Base-by-base conservation (phyloP, 805 yeast species). In the Schwanniomyces polymorphus region DNA sequence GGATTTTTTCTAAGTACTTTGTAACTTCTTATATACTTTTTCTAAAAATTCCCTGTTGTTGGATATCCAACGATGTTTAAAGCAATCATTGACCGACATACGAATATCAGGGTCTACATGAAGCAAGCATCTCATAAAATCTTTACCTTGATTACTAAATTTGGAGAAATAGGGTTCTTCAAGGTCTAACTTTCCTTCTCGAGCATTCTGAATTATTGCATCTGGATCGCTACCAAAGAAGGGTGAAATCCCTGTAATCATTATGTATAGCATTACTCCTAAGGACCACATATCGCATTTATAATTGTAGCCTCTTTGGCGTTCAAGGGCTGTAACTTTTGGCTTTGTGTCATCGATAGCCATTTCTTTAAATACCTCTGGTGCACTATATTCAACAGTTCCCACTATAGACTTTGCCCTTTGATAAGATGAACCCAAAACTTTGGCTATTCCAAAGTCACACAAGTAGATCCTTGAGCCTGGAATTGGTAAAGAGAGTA, bases 241-340 rank as follows among this genome's bases (percentile, higher is more conserved):
- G 5, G 89, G 88, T 0, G 88, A 83, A 2, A 81, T 70, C 0
- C 88, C 88, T 35, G 84, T 80, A 12, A 84, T 61, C 61, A 85
- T 63, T 10, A 84, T 80, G 61, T 82, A 82, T 4, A 75, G 56
- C 12, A 84, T 75, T 0, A 85, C 76, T 0, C 90, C 90, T 4
- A 85, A 55, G 1, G 90, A 84, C 91, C 90, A 85, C 33, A 82
- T 60, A 60, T 85, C 90, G 57, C 88, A 83, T 55, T 80, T 81
- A 27, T 63, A 65, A 48, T 74, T 78, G 55, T 84, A 83, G 0
- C 84, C 84, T 7, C 31, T 12, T n/a, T 37, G 7, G 9, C 7
- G 12, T 37, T 21, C 39, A 6, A 11, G 21, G 16, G n/a, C 6
- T 6, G n/a, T 14, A 4, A 9, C n/a, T 21, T 14, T 21, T 37